Base-by-base conservation (phyloP, 2,329 filamentous ascomycete species). In the Pleoardoris graminearum region DNA sequence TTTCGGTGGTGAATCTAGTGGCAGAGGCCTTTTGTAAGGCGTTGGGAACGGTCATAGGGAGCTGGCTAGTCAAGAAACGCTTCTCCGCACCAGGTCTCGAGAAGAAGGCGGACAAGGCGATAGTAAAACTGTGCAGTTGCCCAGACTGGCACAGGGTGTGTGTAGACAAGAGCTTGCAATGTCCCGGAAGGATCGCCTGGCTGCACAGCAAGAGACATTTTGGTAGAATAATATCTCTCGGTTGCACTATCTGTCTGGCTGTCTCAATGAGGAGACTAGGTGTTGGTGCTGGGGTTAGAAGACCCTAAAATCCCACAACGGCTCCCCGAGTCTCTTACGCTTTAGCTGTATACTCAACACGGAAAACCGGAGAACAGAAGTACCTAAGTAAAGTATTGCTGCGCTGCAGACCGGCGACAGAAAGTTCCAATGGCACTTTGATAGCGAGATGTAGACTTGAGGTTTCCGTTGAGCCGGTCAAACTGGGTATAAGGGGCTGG, bases 121-220 rank as follows among this genome's bases (percentile, higher is more conserved):
- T 41, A 19, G n/a, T 41, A 2, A 41, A 14, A 7, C 17, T 51
- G 2, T 16, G 45, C 2, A 30, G 10, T 22, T 19, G 41, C 17
- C 48, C 48, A 32, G 45, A 51, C 21, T 51, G 39, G 39, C 29
- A 43, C 14, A 32, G 48, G 14, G 29, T 51, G 12, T 51, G 48
- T 39, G 36, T 51, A n/a, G 46, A 16, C 49, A 51, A 47, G 49
- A 51, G 17, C 16, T 51, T 11, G 49, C 49, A 16, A 51, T 51
- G 49, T 17, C 32, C 29, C 23, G 35, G 30, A 3, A 41, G 16
- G 12, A 6, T 33, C 11, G 32, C 29, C 10, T 37, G 48, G 27
- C 8, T 45, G 29, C 17, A 30, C 41, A 25, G 22, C 22, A 17
- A 30, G 12, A 6, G 25, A 30, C 29, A 30, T 30, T 5, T n/a